These are phyloP conservation scores for Tetraselmis striata DNA, from an alignment of 139 green algal species.

Conservation along the genomic window DNA sequence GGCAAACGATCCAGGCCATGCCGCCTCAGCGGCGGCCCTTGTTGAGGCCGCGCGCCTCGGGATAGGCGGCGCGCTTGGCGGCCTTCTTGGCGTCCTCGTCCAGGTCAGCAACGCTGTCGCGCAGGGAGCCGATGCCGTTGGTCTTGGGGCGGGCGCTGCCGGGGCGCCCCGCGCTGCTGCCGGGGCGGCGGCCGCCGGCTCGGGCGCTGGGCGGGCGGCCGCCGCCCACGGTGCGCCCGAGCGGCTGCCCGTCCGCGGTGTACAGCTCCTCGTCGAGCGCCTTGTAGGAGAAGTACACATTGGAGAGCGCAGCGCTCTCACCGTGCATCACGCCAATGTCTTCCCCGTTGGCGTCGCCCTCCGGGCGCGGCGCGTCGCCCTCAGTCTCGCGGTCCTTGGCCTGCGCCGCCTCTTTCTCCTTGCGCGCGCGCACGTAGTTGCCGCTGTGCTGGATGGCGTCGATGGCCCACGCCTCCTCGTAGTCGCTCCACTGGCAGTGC, in stretches of 20 bases:
- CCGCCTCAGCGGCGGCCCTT: too few relatives aligned
- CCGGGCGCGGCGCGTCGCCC: background rate
- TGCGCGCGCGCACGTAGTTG: background rate
- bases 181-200: too few relatives aligned
- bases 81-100: background rate
- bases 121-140: background rate
- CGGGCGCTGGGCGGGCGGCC: background rate
- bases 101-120: background rate
- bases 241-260: background rate
- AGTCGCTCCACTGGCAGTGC: constrained; percentile 54
- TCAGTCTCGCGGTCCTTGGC: background rate
- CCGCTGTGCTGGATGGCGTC: constrained; percentile 40
- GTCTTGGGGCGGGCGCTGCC: background rate
- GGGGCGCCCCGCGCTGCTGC: background rate
- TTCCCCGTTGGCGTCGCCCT: background rate
- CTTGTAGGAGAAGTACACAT: background rate
- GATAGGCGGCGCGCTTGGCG: background rate
- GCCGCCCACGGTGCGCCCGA: background rate
- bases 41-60: background rate
- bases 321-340: background rate
- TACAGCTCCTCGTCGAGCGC: background rate
- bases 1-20: too few relatives aligned
- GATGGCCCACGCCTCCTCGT: constrained; percentile 51
- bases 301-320: background rate
- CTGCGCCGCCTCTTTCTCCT: background rate